These are phyloP conservation scores for Huntiella omanensis DNA, from an alignment of 2,329 filamentous ascomycete species.

Conservation along the genomic window DNA sequence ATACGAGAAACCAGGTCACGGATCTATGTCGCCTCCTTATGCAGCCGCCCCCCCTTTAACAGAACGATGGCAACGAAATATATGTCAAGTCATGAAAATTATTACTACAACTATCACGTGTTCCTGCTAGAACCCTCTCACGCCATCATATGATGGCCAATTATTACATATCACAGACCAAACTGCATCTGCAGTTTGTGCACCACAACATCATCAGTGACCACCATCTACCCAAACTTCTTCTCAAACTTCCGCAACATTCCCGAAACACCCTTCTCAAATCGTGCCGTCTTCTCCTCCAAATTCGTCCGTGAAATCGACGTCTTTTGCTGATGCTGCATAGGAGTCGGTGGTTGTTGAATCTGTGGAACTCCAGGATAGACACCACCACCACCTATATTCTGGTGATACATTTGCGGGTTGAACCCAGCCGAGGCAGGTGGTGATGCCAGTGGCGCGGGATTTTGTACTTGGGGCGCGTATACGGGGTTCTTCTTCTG, in stretches of 20 bases:
- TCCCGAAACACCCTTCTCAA: constrained; percentile 52
- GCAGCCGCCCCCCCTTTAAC: no score
- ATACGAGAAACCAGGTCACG: no score
- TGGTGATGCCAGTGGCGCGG: constrained; percentile 15
- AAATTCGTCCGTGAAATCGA: constrained; percentile 23
- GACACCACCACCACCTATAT: not conserved
- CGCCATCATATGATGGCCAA: no score
- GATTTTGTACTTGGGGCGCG: constrained; percentile 10
- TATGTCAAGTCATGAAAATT: no score
- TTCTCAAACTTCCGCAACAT: constrained; percentile 67
- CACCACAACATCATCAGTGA: no score
- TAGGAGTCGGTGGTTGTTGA: not conserved
- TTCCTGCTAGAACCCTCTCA: no score
- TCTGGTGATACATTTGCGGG: constrained; percentile 38
- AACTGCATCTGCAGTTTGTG: not conserved
- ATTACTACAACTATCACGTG: no score
- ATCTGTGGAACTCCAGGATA: not conserved
- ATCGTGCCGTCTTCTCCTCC: constrained; percentile 43
- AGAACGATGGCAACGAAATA: no score
- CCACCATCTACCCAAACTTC: constrained; percentile 34
- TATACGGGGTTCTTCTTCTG: constrained; percentile 2
- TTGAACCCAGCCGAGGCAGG: constrained; percentile 27
- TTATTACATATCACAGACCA: not conserved
- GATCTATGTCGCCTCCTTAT: no score
- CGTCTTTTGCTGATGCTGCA: not conserved